phyloP scores from a whole-genome alignment of 805 yeast species.

The Saccharomycopsis sp. region DNA sequence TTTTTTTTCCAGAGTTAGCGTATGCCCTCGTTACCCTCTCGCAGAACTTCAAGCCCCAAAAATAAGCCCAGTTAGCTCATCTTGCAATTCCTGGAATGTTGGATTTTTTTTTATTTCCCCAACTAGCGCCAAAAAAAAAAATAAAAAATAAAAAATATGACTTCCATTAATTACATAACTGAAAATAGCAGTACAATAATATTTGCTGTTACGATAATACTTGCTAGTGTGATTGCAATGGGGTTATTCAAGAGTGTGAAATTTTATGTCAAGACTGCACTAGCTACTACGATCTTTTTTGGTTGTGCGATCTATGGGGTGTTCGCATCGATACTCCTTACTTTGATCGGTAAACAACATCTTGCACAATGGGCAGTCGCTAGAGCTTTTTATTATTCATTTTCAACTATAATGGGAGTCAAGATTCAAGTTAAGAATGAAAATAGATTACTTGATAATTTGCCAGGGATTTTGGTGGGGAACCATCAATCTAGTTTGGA shows the following conservation, averaged over 20 bases:
- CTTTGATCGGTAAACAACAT: slow-evolving; percentile 65
- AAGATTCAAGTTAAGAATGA: slow-evolving; percentile 64
- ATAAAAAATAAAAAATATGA: too few relatives aligned
- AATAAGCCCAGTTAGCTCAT: too few relatives aligned
- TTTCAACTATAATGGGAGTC: slow-evolving; percentile 60
- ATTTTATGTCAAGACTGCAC: slow-evolving; percentile 48
- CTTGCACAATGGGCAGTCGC: slow-evolving; percentile 89
- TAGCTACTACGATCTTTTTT: slow-evolving; percentile 47
- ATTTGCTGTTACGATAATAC: too few relatives aligned
- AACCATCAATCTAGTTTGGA: slow-evolving; percentile 93
- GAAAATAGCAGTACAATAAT: too few relatives aligned
- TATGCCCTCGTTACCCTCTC: too few relatives aligned
- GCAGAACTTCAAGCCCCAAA: too few relatives aligned
- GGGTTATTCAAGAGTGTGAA: slow-evolving; percentile 32
- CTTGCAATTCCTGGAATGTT: too few relatives aligned
- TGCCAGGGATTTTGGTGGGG: slow-evolving; percentile 75
- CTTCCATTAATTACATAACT: too few relatives aligned
- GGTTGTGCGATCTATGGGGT: slow-evolving; percentile 72
- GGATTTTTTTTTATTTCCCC: too few relatives aligned
- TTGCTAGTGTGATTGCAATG: too few relatives aligned
- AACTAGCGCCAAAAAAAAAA: too few relatives aligned
- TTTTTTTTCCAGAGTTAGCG: too few relatives aligned
- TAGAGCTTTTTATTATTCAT: slow-evolving; percentile 60
- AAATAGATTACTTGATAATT: slow-evolving; percentile 37
- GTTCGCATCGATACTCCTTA: slow-evolving; percentile 58